These are phyloP conservation scores for Xylaria polymorpha DNA, from an alignment of 2,329 filamentous ascomycete genomes.

Conservation along the genomic window DNA sequence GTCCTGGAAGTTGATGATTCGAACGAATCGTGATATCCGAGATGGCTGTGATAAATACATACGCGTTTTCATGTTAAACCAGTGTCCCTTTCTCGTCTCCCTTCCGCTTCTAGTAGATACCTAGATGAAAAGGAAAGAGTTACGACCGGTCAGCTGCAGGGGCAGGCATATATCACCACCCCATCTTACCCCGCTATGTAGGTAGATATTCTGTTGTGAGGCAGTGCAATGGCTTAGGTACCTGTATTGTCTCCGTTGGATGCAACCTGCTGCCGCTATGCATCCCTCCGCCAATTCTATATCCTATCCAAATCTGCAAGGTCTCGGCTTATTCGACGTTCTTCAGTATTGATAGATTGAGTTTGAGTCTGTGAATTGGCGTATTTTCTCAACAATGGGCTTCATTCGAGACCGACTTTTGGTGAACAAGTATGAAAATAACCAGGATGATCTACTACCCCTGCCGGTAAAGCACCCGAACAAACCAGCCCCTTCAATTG, in stretches of 20 bases:
- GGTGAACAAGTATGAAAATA: background rate
- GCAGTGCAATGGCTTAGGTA: conserved; percentile 1
- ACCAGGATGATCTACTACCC: background rate
- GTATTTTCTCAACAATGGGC: background rate
- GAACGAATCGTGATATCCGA: background rate
- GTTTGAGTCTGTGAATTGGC: background rate
- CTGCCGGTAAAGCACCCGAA: background rate
- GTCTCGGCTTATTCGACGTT: background rate
- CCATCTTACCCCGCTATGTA: background rate
- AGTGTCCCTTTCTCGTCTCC: background rate
- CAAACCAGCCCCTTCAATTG: background rate
- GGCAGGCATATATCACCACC: background rate
- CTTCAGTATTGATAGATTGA: background rate
- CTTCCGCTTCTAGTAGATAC: background rate
- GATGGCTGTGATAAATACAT: background rate
- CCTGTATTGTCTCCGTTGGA: background rate
- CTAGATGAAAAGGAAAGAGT: background rate
- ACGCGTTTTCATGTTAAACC: background rate
- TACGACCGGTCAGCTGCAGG: background rate
- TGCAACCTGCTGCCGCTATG: background rate
- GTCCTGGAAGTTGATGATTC: background rate
- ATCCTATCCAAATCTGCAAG: background rate
- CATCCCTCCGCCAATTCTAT: background rate
- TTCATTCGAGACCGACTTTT: conserved; percentile 3
- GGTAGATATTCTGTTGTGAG: background rate